Percentiles rank a stretch among this genome's conserved stretches.
Evolutionary conservation across 257 asterid species (phyloP).

Genomic region (Striga asiatica): DNA sequence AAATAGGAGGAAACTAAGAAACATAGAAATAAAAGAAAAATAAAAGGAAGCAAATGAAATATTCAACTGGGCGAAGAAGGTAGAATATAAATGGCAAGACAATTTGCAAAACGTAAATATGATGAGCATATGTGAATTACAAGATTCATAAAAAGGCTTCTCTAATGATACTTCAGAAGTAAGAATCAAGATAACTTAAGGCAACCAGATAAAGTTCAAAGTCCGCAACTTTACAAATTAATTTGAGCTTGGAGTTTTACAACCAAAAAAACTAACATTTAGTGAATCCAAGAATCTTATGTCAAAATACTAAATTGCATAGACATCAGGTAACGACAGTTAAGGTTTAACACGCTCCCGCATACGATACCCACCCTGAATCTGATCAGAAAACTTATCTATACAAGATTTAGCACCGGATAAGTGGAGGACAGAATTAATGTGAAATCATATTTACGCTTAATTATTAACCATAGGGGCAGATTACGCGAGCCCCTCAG

Average conservation of each 20-base stretch:
- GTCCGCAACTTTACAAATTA: background rate
- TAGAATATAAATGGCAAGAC: no score
- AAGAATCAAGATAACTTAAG: background rate
- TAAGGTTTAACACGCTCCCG: background rate
- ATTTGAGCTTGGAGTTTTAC: background rate
- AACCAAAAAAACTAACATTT: background rate
- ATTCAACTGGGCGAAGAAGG: no score
- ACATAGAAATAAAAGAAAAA: no score
- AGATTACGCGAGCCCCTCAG: background rate
- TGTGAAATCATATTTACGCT: background rate
- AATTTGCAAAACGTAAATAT: no score
- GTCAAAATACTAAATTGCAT: background rate
- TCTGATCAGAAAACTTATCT: background rate
- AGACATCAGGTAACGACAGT: background rate
- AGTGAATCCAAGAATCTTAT: background rate
- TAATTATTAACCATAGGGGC: background rate
- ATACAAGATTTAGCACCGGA: background rate
- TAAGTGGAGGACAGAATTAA: background rate
- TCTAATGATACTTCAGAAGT: background rate
- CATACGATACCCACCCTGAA: background rate
- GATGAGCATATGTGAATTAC: no score
- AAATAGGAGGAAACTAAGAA: no score
- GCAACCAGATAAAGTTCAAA: background rate
- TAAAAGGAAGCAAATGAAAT: no score
- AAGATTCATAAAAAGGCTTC: background rate